Evolutionary conservation across 495 filamentous ascomycete species (phyloP), one percentile per base, ranked within the genome.

Genomic region (Cryomyces antarcticus): DNA sequence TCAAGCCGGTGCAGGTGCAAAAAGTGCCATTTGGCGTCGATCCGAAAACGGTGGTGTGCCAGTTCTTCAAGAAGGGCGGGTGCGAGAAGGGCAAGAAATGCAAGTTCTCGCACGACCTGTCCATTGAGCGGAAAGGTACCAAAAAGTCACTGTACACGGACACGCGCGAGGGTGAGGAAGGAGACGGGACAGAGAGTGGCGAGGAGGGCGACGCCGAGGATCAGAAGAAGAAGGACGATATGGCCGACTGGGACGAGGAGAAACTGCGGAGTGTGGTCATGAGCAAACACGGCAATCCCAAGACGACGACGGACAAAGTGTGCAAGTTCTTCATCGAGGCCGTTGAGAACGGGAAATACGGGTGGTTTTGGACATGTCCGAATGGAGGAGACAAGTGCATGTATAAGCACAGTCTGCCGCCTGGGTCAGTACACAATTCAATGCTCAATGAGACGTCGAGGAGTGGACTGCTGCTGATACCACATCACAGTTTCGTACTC

Each of bases 281-380:
- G 54, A 88, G 80, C 54, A 99, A 96, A 65, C 92, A 96, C 56
- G 89, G 89, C 10, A 99, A 99, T 66, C 89, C 89, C 42, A 72
- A 78, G 52, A 93, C 88, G 36, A 85, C 84, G 6, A 99, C 89
- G 46, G 89, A 99, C 53, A 99, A 94, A 61, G 87, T 96, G 45
- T 99, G 89, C 80, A 99, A 96, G 63, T 93, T 66, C 68, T 99
- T 99, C 62, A 89, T 95, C 60, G 84, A 92, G 46, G 89, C 89
- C 3, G 87, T 99, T 42, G 89, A 99, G 64, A 89, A 96, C 50
- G 78, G 80, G 50, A 96, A 95, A 64, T 99, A 99, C 52, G 89
- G 89, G 49, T 99, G 89, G 89, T 94, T 96, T 63, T 99, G 89
- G 89, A 67, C 70, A 31, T 99, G 89, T 74, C 89, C 89, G 39